Conservation (phyloP, 495 filamentous ascomycete genomes). For the Neurospora sp. region DNA sequence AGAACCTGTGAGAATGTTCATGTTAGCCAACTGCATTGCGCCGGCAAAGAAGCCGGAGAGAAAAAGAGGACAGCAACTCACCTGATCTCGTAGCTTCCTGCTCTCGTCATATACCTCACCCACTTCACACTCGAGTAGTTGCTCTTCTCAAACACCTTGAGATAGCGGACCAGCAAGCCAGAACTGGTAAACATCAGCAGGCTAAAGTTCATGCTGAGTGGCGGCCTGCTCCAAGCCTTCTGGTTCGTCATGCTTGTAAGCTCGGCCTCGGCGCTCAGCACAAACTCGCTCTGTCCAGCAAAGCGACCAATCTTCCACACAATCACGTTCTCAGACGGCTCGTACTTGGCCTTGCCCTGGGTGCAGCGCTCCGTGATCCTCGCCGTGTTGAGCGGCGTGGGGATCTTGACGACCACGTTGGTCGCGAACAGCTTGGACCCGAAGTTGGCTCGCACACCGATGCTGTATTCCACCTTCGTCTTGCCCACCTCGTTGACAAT, state of each 20-base stretch:
- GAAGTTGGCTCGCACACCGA: constrained; percentile 95
- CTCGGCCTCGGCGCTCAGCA: constrained; percentile 86
- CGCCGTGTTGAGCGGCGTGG: constrained; percentile 93
- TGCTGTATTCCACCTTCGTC: constrained; percentile 97
- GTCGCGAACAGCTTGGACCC: constrained; percentile 94
- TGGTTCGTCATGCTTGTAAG: constrained; percentile 97
- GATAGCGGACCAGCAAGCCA: constrained; percentile 82
- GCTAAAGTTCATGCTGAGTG: constrained; percentile 82
- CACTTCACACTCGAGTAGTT: constrained; percentile 99
- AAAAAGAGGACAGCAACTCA: constrained; percentile 20
- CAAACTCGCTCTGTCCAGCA: constrained; percentile 89
- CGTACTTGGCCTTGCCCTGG: constrained; percentile 97
- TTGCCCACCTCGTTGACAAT: constrained; percentile 97
- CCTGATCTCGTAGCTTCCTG: constrained; percentile 73
- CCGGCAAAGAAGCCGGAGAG: background rate
- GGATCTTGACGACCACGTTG: constrained; percentile 91
- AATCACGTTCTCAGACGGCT: constrained; percentile 94
- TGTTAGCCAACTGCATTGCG: background rate
- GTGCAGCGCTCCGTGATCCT: constrained; percentile 86
- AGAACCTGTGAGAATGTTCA: constrained; percentile 6
- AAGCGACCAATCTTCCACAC: constrained; percentile 99
- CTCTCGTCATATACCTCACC: constrained; percentile 98
- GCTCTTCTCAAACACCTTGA: constrained; percentile 99
- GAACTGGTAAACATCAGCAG: constrained; percentile 96
- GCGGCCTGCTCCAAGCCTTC: constrained; percentile 93